Percentiles rank a stretch among this genome's conserved stretches.
phyloP scores from a whole-genome alignment of 2,329 filamentous ascomycete species.

The Alternaria sp. region DNA sequence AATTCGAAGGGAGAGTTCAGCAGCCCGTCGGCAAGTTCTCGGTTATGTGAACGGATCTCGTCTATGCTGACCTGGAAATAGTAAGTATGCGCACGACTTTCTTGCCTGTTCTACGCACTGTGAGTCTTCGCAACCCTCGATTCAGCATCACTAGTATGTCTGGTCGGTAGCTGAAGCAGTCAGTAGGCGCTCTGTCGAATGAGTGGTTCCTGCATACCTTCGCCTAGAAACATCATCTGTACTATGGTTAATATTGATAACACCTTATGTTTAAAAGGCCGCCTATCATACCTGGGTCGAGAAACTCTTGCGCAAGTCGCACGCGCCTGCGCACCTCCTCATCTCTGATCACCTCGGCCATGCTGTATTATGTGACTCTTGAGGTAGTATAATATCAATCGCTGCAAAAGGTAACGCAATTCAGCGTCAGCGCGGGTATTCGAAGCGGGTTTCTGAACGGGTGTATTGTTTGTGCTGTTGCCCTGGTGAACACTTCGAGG shows the following conservation, averaged over 20 bases:
- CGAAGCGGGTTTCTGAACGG: slow-evolving; percentile 23
- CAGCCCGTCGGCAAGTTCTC: slow-evolving; percentile 80
- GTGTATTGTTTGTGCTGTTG: slow-evolving; percentile 21
- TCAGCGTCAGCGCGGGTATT: slow-evolving; percentile 1
- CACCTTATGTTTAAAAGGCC: neutral
- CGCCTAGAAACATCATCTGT: slow-evolving; percentile 65
- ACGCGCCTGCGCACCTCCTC: slow-evolving; percentile 84
- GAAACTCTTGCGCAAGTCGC: slow-evolving; percentile 87
- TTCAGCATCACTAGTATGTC: slow-evolving; percentile 83
- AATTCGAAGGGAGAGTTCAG: slow-evolving; percentile 89
- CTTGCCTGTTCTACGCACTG: slow-evolving; percentile 50
- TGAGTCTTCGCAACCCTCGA: slow-evolving; percentile 66
- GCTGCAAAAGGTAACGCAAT: neutral
- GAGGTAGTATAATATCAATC: neutral
- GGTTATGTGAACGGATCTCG: slow-evolving; percentile 86
- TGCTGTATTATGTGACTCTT: slow-evolving; percentile 15
- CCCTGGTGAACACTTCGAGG: slow-evolving; percentile 25
- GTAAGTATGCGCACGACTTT: slow-evolving; percentile 10
- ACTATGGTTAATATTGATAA: slow-evolving; percentile 32
- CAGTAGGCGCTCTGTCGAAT: slow-evolving; percentile 26
- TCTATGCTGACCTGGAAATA: slow-evolving; percentile 68
- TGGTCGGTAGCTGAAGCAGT: slow-evolving; percentile 77
- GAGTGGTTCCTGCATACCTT: slow-evolving; percentile 52
- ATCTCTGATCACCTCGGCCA: slow-evolving; percentile 68
- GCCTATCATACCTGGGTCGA: slow-evolving; percentile 79